Evolutionary conservation across 1,284 basidiomycete species (phyloP).

Genomic region (Cryptococcus sp.): DNA sequence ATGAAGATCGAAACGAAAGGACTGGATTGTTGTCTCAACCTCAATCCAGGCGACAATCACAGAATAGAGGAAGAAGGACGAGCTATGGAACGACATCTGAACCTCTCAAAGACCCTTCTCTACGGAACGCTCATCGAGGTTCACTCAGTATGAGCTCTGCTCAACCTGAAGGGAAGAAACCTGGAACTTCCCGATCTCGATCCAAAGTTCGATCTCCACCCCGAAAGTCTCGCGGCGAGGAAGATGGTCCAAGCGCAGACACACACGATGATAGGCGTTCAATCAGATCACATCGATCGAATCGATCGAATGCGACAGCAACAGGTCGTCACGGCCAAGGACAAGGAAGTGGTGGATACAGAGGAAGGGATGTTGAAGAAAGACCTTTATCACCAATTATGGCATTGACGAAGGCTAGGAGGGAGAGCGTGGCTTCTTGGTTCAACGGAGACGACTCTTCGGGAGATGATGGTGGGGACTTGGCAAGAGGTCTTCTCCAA

Average conservation of each 20-base stretch:
- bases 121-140: not conserved
- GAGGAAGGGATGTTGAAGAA: constrained; percentile 8
- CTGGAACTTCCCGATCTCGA: constrained; percentile 27
- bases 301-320: not conserved
- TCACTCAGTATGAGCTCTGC: constrained; percentile 1
- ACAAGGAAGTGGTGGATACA: too few relatives aligned
- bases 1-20: constrained; percentile 14
- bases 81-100: constrained; percentile 24
- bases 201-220: constrained; percentile 37
- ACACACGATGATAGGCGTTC: not conserved
- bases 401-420: not conserved
- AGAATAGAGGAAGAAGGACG: constrained; percentile 3
- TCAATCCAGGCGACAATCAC: constrained; percentile 8
- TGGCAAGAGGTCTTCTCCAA: constrained; percentile 21
- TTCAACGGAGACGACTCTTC: constrained; percentile 31
- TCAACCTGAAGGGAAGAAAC: constrained; percentile 2
- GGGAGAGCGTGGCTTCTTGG: constrained; percentile 10
- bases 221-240: constrained; percentile 7
- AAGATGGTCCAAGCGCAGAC: not conserved
- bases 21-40: constrained; percentile 8
- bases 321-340: constrained; percentile 7
- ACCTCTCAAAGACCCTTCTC: constrained; percentile 8
- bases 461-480: constrained; percentile 32
- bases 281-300: not conserved
- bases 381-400: constrained; percentile 9